Conservation (phyloP, 257 asterid genomes). For the Plantago major region DNA sequence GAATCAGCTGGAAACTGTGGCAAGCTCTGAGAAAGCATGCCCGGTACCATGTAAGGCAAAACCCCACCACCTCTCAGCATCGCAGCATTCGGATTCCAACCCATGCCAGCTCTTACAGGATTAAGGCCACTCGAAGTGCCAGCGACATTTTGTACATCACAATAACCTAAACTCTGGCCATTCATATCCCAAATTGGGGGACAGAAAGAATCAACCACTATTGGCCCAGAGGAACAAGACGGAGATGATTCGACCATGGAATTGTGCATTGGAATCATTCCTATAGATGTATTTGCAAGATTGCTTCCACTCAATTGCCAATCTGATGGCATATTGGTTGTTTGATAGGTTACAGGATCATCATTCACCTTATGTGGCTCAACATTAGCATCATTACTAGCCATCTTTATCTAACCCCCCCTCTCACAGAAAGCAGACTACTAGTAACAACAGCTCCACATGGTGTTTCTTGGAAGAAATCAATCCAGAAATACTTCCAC, state of each 20-base stretch:
- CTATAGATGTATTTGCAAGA: slow-evolving; percentile 36
- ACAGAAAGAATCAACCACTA: slow-evolving; percentile 45
- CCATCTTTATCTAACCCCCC: slow-evolving; percentile 32
- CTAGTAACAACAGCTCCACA: too few relatives aligned
- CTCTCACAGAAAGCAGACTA: background rate
- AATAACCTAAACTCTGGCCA: slow-evolving; percentile 49
- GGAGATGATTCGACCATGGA: slow-evolving; percentile 35
- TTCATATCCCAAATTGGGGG: slow-evolving; percentile 59
- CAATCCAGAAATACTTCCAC: slow-evolving; percentile 24
- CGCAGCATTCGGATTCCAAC: slow-evolving; percentile 39
- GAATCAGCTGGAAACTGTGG: slow-evolving; percentile 82
- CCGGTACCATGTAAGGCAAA: slow-evolving; percentile 40
- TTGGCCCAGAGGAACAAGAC: slow-evolving; percentile 39
- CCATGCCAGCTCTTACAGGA: slow-evolving; percentile 33
- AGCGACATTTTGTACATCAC: slow-evolving; percentile 42
- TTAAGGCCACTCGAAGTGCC: slow-evolving; percentile 33
- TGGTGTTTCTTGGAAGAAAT: slow-evolving; percentile 7
- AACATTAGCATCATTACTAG: slow-evolving; percentile 38
- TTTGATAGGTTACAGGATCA: slow-evolving; percentile 37
- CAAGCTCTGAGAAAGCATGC: slow-evolving; percentile 51
- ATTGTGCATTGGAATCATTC: slow-evolving; percentile 41
- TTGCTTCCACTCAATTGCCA: slow-evolving; percentile 57
- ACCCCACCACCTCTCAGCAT: slow-evolving; percentile 55
- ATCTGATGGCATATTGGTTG: slow-evolving; percentile 43
- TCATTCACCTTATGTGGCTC: slow-evolving; percentile 45